phyloP scores from a whole-genome alignment of 2,329 filamentous ascomycete genomes.

The Botrytis fabae region DNA sequence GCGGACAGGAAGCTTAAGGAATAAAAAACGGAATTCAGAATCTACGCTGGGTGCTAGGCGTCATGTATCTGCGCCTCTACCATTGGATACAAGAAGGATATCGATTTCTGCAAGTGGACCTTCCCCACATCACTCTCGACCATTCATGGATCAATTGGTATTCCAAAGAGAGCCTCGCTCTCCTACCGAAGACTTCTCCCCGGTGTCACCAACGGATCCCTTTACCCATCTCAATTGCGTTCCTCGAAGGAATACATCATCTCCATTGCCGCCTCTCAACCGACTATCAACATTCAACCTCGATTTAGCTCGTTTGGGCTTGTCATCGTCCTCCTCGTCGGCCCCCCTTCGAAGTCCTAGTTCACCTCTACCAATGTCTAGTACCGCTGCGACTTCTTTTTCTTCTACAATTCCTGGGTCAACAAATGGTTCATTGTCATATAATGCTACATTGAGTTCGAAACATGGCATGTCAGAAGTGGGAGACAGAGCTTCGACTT shows the following conservation, averaged over 20 bases:
- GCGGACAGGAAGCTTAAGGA: slow-evolving; percentile 56
- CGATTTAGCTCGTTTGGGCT: slow-evolving; percentile 51
- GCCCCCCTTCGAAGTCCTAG: slow-evolving; percentile 34
- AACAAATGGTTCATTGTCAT: slow-evolving; percentile 38
- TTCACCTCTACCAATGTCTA: slow-evolving; percentile 38
- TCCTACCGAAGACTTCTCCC: slow-evolving; percentile 27
- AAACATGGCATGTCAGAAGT: slow-evolving; percentile 35
- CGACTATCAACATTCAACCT: slow-evolving; percentile 56
- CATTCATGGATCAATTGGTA: slow-evolving; percentile 34
- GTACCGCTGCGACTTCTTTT: slow-evolving; percentile 41
- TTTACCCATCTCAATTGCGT: slow-evolving; percentile 32
- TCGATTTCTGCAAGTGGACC: slow-evolving; percentile 34
- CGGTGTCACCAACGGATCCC: slow-evolving; percentile 33
- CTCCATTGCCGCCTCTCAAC: slow-evolving; percentile 57
- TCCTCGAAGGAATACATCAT: slow-evolving; percentile 48
- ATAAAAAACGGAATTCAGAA: slow-evolving; percentile 52
- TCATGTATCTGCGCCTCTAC: slow-evolving; percentile 55
- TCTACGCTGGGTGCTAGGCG: slow-evolving; percentile 49
- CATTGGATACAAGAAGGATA: slow-evolving; percentile 36
- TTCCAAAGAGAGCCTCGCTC: slow-evolving; percentile 30
- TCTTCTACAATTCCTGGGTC: slow-evolving; percentile 48
- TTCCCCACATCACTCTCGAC: slow-evolving; percentile 26
- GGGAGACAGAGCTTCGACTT: slow-evolving; percentile 54
- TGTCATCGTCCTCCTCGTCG: slow-evolving; percentile 45
- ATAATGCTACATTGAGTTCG: slow-evolving; percentile 29